Evolutionary conservation across 805 yeast genomes (phyloP), one percentile per base, ranked within the genome.

Genomic region (Ogataea glucozyma): DNA sequence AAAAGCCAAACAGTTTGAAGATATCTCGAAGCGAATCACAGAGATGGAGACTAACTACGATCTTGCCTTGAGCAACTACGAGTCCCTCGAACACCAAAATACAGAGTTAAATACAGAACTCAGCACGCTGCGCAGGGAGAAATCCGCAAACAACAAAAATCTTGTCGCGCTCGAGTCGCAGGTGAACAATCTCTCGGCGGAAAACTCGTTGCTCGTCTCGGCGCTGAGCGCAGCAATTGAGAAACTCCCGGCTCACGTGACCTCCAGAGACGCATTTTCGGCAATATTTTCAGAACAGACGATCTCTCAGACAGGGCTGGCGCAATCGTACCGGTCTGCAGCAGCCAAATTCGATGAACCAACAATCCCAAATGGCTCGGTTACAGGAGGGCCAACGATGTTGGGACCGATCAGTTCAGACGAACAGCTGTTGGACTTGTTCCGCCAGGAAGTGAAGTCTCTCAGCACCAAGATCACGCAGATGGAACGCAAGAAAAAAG

Each of bases 361-460:
- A 8, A 7, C 27, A 3, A 14, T 4, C n/a, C 9, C n/a, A 16
- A 27, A 13, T 14, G 31, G 20, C 13, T n/a, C n/a, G n/a, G n/a
- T n/a, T n/a, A n/a, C n/a, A n/a, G 23, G 18, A 4, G 13, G n/a
- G n/a, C 3, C 21, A 11, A 14, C 20, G 11, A 20, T 26, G 13
- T 38, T 26, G 12, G 57, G 55, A 3, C 48, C 49, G 20, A 51
- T 57, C 20, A 38, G 43, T 14, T 47, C 62, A 1, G 57, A 59
- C 38, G 60, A 59, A 23, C 58, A 62, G 16, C 31, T 64, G 26
- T 49, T 61, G 31, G 53, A 54, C 11, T 18, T 62, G 22, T 55
- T 58, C 31, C 53, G 65, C 30, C 49, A 52, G n/a, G 68, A 65
- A 42, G 59, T 64, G 3, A 51, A 48, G 34, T 23, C 31, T 8